These are phyloP conservation scores for Boletus nobilissimus DNA, from an alignment of 1,284 basidiomycete species.

Conservation along the genomic window DNA sequence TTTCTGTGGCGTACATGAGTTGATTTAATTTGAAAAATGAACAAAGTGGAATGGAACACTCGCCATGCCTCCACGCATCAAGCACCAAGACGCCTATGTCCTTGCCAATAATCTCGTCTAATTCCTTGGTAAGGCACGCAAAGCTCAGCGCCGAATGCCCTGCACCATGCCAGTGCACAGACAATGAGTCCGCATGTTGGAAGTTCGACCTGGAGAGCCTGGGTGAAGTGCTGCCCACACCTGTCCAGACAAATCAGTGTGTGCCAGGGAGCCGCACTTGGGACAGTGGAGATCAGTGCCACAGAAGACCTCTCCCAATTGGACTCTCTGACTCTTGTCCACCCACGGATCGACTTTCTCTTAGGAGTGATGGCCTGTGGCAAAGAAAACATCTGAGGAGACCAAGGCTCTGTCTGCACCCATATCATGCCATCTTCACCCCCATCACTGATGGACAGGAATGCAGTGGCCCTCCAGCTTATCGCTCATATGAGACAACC, in stretches of 20 bases:
- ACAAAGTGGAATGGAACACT: conserved; percentile 38
- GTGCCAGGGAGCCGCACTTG: conserved; percentile 49
- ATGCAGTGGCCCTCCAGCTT: too few species aligned
- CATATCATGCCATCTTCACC: too few species aligned
- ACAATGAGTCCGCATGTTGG: conserved; percentile 69
- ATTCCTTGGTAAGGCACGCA: conserved; percentile 86
- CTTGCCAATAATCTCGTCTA: conserved; percentile 68
- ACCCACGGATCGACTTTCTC: too few species aligned
- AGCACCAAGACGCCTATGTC: conserved; percentile 86
- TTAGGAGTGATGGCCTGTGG: too few species aligned
- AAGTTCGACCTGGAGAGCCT: conserved; percentile 80
- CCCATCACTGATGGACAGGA: too few species aligned
- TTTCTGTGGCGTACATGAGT: conserved; percentile 53
- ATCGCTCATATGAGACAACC: too few species aligned
- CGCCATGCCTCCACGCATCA: conserved; percentile 92
- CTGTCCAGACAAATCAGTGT: conserved; percentile 75
- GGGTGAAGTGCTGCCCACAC: conserved; percentile 70
- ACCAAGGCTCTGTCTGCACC: too few species aligned
- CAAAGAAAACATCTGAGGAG: too few species aligned
- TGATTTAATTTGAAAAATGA: not conserved
- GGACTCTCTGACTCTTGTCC: too few species aligned
- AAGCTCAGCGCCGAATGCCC: conserved; percentile 92
- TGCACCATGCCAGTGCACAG: conserved; percentile 92
- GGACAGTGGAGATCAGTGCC: too few species aligned
- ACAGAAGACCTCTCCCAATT: too few species aligned